Percentiles rank a stretch among this genome's conserved stretches.
These are phyloP conservation scores for Penicillium sp. DNA, from an alignment of 2,329 filamentous ascomycete genomes.

Conservation along the genomic window DNA sequence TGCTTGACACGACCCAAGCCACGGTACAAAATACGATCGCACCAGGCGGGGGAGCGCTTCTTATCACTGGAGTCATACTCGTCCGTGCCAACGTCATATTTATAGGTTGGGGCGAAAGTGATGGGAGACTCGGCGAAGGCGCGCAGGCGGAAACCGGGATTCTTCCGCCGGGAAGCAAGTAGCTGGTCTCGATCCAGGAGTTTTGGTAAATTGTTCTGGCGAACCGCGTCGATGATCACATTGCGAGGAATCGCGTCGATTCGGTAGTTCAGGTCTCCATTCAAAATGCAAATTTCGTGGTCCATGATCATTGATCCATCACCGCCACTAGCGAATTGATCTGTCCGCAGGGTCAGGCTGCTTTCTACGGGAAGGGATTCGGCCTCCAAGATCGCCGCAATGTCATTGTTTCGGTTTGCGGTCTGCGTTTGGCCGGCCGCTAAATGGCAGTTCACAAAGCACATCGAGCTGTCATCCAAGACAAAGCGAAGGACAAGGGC, in stretches of 20 bases:
- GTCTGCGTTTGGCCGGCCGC: conserved; percentile 92
- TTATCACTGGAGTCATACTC: conserved; percentile 95
- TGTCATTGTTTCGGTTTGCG: conserved; percentile 85
- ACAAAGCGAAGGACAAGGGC: conserved; percentile 89
- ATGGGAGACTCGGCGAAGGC: conserved; percentile 91
- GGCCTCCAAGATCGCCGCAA: conserved; percentile 83
- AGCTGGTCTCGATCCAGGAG: conserved; percentile 92
- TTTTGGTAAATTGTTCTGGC: conserved; percentile 75
- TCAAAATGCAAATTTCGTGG: conserved; percentile 94
- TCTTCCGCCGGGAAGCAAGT: conserved; percentile 81
- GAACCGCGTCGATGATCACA: conserved; percentile 82
- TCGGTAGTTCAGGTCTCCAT: conserved; percentile 96
- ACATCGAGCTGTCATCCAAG: conserved; percentile 89
- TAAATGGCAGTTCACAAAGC: conserved; percentile 96
- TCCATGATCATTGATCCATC: conserved; percentile 94
- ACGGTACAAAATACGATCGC: conserved; percentile 85
- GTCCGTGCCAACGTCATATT: conserved; percentile 95
- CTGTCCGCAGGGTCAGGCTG: conserved; percentile 65
- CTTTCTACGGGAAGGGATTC: conserved; percentile 70
- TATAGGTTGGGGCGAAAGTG: conserved; percentile 92
- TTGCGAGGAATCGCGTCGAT: conserved; percentile 97
- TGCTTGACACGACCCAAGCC: conserved; percentile 80
- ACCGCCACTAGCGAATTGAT: conserved; percentile 85
- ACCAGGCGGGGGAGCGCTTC: conserved; percentile 92
- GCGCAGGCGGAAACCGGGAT: conserved; percentile 82